Base-by-base conservation (phyloP, 805 yeast species). In the Saccharomycopsis fermentans region DNA sequence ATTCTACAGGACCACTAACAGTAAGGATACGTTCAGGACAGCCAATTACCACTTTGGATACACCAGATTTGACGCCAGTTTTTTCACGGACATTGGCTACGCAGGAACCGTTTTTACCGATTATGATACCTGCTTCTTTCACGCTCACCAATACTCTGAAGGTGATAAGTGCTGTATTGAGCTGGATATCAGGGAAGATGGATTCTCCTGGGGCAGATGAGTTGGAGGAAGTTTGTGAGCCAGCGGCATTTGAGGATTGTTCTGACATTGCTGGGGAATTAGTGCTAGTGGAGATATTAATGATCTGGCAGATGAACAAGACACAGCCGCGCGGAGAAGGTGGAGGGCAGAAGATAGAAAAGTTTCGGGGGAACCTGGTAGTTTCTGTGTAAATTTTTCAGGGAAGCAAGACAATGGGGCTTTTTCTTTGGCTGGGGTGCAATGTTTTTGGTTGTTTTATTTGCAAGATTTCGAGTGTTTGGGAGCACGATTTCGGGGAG, bases 61-160 rank as follows among this genome's bases (percentile, higher is more conserved):
- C 89, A 17, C 95, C 96, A 4, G 96, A 96, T 68, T 86, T 87
- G 60, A 90, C 90, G 58, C 80, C 79, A 34, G 92, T 87, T 59
- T 80, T 80, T 55, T 81, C 89, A 63, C 96, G 78, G 53, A 90
- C 81, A 37, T 80, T 77, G 58, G 90, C 86, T 61, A 90, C 90
- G 58, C 85, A 85, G 55, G 78, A 76, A 52, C 97, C 97, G 63
- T 81, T 86, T 64, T 86, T 86, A 57, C 97, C 97, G 65, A 90
- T 90, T 62, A 90, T 81, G 62, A 90, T 87, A 17, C 96, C 96
- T 12, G 96, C 91, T 70, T 90, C 97, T 67, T 85, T 86, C 58
- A 90, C 81, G 1, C 94, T 83, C 19, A 90, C 86, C 32, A 90
- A 76, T 0, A 89, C 79, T 60, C 90, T 63, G 65, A 62, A 59